Percentiles rank a stretch among this genome's conserved stretches.
These are phyloP conservation scores for Epicoccum sorghinum DNA, from an alignment of 2,329 filamentous ascomycete species.

Conservation along the genomic window DNA sequence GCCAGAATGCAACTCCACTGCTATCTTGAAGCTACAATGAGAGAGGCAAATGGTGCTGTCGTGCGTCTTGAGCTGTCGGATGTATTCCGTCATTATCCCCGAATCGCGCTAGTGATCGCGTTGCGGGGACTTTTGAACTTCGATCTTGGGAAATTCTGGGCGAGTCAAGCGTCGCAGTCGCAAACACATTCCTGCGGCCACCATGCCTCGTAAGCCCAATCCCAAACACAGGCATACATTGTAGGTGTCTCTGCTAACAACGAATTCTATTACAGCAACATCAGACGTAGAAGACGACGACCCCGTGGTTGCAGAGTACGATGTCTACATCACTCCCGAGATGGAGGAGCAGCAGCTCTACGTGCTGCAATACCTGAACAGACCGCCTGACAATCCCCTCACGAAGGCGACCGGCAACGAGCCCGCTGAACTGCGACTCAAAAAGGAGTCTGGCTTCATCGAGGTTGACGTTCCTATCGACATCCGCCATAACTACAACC, in stretches of 20 bases:
- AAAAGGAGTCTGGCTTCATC: constrained; percentile 79
- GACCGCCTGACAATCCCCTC: constrained; percentile 68
- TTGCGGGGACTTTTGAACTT: constrained; percentile 26
- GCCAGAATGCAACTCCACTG: neutral
- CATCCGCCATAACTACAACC: constrained; percentile 77
- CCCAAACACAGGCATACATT: constrained; percentile 1
- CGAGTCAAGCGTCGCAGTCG: constrained; percentile 13
- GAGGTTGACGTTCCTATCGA: constrained; percentile 89
- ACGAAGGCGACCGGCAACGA: constrained; percentile 58
- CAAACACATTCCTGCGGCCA: constrained; percentile 13
- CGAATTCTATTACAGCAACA: constrained; percentile 18
- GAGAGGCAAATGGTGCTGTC: constrained; percentile 7
- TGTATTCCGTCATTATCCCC: constrained; percentile 40
- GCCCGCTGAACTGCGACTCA: constrained; percentile 79
- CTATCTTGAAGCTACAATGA: neutral
- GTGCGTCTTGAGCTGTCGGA: constrained; percentile 23
- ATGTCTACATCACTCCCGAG: constrained; percentile 83
- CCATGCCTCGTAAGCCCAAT: constrained; percentile 37
- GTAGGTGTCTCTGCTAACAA: constrained; percentile 10
- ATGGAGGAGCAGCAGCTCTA: constrained; percentile 63
- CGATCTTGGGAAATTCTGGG: constrained; percentile 15
- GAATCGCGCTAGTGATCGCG: constrained; percentile 21
- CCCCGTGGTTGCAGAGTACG: constrained; percentile 66
- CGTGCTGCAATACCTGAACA: constrained; percentile 89
- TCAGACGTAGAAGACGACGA: constrained; percentile 52